Percentiles rank a stretch among this genome's conserved stretches.
Conservation (phyloP, 2,329 filamentous ascomycete genomes). For the Amauroascus verrucosus region DNA sequence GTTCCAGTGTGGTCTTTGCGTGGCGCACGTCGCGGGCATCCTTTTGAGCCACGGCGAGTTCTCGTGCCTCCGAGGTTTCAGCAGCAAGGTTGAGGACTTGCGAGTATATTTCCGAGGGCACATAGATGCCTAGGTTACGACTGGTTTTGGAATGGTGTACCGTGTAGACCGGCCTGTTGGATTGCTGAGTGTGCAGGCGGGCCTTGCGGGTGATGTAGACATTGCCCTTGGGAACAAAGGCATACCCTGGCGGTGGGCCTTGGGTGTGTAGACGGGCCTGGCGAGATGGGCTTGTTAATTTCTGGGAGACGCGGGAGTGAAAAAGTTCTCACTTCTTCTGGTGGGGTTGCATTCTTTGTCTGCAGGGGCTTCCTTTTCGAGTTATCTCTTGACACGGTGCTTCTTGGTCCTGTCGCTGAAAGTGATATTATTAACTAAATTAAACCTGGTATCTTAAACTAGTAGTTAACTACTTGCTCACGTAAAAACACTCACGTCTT, state of each 20-base stretch:
- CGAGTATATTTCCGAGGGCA: conserved; percentile 32
- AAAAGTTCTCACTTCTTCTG: not conserved
- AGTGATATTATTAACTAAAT: too few relatives aligned
- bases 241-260: conserved; percentile 26
- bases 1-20: conserved; percentile 22
- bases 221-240: conserved; percentile 35
- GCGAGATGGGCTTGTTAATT: not conserved
- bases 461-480: too few relatives aligned
- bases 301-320: not conserved
- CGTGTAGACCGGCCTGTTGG: conserved; percentile 25
- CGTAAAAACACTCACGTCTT: not conserved
- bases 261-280: conserved; percentile 27
- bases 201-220: conserved; percentile 37
- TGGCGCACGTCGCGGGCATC: conserved; percentile 26
- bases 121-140: conserved; percentile 34
- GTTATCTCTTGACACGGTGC: not conserved
- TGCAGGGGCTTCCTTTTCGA: not conserved
- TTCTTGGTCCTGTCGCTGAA: not conserved
- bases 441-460: too few relatives aligned
- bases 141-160: conserved; percentile 25
- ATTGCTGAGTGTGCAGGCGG: conserved; percentile 29
- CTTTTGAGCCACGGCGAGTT: conserved; percentile 30
- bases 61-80: conserved; percentile 33
- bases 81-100: conserved; percentile 32
- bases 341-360: not conserved